Evolutionary conservation across 345 rosid genomes (phyloP).

Genomic region (Moricandia moricandioides): DNA sequence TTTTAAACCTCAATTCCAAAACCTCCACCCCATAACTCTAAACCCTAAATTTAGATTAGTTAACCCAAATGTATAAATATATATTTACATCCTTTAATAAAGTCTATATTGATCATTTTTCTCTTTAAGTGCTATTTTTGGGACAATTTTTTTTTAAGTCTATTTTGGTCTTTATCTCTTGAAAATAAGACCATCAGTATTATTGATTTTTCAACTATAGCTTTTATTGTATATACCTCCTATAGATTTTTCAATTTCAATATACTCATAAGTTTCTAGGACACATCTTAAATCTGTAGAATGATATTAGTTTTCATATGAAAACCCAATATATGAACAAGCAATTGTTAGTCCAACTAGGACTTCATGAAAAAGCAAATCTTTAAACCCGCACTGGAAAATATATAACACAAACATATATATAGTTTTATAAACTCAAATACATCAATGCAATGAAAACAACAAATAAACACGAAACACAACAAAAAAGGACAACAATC

Average conservation of each 20-base stretch:
- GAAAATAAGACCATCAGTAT: no score
- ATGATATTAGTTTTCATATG: neutral
- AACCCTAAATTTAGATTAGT: no score
- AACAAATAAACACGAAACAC: neutral
- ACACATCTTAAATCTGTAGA: neutral
- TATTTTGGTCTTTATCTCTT: no score
- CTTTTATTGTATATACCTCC: no score
- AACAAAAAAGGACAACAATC: neutral
- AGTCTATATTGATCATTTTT: no score
- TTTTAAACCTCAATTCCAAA: no score
- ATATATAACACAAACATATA: neutral
- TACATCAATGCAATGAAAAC: neutral
- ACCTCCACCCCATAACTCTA: no score
- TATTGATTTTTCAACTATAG: neutral
- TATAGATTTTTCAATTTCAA: neutral
- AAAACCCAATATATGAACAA: neutral
- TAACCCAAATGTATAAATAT: no score
- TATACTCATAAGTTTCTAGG: neutral
- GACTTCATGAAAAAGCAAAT: neutral
- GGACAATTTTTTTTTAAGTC: no score
- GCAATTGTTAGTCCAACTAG: neutral
- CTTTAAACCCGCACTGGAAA: neutral
- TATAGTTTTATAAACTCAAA: neutral
- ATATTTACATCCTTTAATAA: no score
- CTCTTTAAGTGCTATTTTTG: no score